Base-by-base conservation (phyloP, 768 basidiomycete species). In the Amanita rubescens region DNA sequence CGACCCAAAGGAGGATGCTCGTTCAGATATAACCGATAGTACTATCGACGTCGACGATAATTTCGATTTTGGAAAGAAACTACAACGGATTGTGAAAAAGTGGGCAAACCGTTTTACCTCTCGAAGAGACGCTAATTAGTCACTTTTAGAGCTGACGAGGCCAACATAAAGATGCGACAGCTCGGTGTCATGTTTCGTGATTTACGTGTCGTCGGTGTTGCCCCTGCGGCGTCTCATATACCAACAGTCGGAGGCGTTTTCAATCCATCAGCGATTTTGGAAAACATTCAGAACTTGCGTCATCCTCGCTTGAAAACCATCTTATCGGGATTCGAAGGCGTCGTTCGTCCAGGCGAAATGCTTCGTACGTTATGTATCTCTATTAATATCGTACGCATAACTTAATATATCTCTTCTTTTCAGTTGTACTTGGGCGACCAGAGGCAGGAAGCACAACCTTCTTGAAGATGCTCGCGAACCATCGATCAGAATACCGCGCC, bases 391-490 rank as follows among this genome's bases (percentile, higher is more conserved):
- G 15, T 19, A 30, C 27, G 42, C 24, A 44, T 2, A 19, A 51
- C 5, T 60, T 0, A 34, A 20, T n/a, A 24, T 10, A 3, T 12
- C n/a, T 4, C 4, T 37, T 38, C 27, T 22, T 22, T 37, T n/a
- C n/a, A 87, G 87, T 94, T 12, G 91, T 93, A 11, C 78, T 94
- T 22, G 92, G 92, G 19, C 77, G 90, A 27, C 92, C 92, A 1
- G 87, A 87, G 14, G 82, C 89, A 0, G 92, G 93, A 2, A 94
- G 91, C 63, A 83, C 79, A 24, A 91, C 93, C 0, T 75, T 96
- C 47, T 78, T 96, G 49, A 92, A 92, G 65, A 76, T 78, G 0
- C 76, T 95, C 45, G 77, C 92, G 14, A 93, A 94, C 63, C 81
- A 84, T 56, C 79, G 84, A 1, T 70, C 72, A 2, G 85, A 85